These are phyloP conservation scores for Quercus lobata DNA, from an alignment of 331 rosid genomes.

Conservation along the genomic window DNA sequence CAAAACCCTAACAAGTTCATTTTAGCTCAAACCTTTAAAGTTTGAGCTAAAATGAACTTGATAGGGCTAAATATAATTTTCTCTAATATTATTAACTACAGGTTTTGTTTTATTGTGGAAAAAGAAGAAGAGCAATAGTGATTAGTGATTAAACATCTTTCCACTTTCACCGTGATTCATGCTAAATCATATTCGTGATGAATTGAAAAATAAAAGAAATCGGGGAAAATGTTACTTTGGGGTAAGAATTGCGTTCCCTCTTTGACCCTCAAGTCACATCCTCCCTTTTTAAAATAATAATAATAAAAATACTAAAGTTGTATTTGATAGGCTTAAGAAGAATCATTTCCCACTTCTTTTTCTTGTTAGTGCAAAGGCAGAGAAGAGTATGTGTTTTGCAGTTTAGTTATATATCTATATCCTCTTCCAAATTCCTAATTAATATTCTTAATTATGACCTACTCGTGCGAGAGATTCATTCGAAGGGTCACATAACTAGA, in stretches of 20 bases:
- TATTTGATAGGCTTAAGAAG: no score
- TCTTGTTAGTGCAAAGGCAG: no score
- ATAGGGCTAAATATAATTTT: no score
- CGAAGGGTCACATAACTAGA: background rate
- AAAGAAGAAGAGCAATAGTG: background rate
- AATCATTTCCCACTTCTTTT: background rate
- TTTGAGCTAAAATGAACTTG: no score
- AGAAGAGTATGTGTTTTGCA: background rate
- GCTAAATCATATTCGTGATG: background rate
- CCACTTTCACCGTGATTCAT: background rate
- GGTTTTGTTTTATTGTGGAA: background rate
- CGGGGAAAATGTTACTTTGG: background rate
- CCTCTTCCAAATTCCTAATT: background rate
- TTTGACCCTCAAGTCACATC: background rate
- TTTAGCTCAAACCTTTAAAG: no score
- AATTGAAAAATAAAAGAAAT: background rate
- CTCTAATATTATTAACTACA: background rate
- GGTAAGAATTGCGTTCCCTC: background rate
- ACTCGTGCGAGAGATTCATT: background rate
- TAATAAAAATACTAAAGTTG: no score
- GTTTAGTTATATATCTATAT: background rate
- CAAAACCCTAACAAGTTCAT: no score
- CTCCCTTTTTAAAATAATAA: background rate
- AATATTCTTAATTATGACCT: background rate
- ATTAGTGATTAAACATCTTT: background rate